phyloP scores from a whole-genome alignment of 192 early-diverging fungal species.

The Chytriomyces sp. region DNA sequence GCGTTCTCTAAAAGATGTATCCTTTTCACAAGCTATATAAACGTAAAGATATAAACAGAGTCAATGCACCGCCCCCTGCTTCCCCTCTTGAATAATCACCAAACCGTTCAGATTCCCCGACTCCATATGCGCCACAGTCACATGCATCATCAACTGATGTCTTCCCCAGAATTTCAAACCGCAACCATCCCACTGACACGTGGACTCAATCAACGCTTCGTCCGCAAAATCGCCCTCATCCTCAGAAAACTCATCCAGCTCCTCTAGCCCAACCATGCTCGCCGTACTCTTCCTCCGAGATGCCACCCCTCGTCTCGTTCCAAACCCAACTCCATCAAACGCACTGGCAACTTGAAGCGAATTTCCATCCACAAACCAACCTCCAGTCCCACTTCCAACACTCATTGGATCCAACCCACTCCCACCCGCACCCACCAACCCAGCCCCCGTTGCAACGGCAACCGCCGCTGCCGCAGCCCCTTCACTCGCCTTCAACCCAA shows the following conservation, averaged over 20 bases:
- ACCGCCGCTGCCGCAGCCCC: background rate
- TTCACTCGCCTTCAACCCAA: background rate
- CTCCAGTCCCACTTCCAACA: constrained; percentile 1
- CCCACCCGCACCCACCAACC: too few relatives aligned
- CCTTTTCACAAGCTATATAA: too few relatives aligned
- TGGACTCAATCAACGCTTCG: background rate
- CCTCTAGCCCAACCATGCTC: background rate
- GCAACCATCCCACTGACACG: background rate
- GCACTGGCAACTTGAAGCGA: background rate
- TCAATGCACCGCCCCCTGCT: too few relatives aligned
- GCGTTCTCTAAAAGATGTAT: too few relatives aligned
- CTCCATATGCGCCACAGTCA: background rate
- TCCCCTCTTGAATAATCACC: background rate
- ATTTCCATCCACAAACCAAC: background rate
- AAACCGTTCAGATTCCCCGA: background rate
- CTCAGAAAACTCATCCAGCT: background rate
- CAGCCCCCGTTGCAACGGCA: too few relatives aligned
- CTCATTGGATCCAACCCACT: background rate
- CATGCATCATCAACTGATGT: background rate
- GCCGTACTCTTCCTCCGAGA: background rate
- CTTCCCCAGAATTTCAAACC: background rate
- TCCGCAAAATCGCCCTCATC: background rate
- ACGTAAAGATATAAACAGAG: too few relatives aligned
- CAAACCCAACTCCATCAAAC: background rate
- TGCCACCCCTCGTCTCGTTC: too few relatives aligned